Evolutionary conservation across 208 protist species (phyloP).

Genomic region (Strigomonas culicis): DNA sequence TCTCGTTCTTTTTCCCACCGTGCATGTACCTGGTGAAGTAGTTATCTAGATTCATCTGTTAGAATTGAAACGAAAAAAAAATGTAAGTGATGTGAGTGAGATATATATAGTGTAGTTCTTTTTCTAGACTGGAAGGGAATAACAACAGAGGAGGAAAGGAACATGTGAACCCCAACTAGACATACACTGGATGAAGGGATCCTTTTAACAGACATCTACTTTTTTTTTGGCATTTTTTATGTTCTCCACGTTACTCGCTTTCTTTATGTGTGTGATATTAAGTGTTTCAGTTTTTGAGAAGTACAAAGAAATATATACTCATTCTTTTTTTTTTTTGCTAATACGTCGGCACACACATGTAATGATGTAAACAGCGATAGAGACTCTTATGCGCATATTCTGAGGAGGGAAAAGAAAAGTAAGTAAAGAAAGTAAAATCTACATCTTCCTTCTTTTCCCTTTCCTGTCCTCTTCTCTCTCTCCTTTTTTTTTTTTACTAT

Average conservation of each 20-base stretch:
- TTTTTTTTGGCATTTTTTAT: no score
- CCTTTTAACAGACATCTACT: no score
- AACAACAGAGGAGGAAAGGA: background rate
- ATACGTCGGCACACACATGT: background rate
- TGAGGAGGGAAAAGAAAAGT: slow-evolving; percentile 1
- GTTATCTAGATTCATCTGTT: slow-evolving; percentile 5
- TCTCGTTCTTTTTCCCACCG: slow-evolving; percentile 7
- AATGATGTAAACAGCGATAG: slow-evolving; percentile 1
- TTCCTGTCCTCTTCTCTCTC: background rate
- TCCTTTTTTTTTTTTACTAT: background rate
- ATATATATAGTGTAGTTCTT: background rate
- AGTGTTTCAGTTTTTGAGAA: background rate
- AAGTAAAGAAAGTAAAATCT: background rate
- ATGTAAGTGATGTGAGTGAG: background rate
- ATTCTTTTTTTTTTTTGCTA: background rate
- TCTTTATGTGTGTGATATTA: no score
- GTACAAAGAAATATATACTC: slow-evolving; percentile 1
- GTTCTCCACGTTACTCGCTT: no score
- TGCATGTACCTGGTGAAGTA: slow-evolving; percentile 54
- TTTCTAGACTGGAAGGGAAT: background rate
- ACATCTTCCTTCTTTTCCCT: background rate
- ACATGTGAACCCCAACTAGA: no score
- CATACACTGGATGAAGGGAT: no score
- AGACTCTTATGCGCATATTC: background rate
- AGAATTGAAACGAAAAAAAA: background rate